phyloP scores from a whole-genome alignment of 2,329 filamentous ascomycete genomes.

The Epichloe scottii region DNA sequence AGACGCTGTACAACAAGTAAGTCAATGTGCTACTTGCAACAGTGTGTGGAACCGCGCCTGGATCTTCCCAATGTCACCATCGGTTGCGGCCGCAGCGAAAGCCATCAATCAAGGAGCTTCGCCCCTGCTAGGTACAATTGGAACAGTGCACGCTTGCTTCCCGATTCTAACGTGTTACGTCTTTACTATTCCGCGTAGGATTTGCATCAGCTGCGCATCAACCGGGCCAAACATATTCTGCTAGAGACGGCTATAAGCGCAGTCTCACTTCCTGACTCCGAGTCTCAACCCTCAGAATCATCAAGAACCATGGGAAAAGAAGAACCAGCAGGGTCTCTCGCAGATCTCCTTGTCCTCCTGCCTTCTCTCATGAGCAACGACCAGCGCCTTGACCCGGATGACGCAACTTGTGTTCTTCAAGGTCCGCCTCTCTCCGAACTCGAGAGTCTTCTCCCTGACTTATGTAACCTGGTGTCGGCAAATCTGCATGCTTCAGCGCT shows the following conservation, averaged over 20 bases:
- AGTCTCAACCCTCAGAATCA: conserved; percentile 4
- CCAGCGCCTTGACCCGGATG: conserved; percentile 22
- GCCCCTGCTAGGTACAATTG: no score
- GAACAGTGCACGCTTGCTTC: no score
- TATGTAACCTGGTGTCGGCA: conserved; percentile 34
- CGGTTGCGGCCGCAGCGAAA: not conserved
- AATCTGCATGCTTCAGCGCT: conserved; percentile 37
- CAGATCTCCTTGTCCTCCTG: conserved; percentile 43
- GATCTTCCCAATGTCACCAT: not conserved
- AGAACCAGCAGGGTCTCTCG: conserved; percentile 29
- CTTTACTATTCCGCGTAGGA: conserved; percentile 23
- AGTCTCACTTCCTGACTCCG: conserved; percentile 21
- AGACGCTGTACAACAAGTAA: conserved; percentile 35
- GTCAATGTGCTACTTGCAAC: conserved; percentile 2
- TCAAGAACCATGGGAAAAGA: conserved; percentile 1
- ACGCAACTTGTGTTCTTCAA: conserved; percentile 32
- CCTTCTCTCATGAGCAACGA: conserved; percentile 32
- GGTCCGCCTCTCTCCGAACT: conserved; percentile 37
- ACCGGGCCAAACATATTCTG: conserved; percentile 36
- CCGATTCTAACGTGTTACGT: not conserved
- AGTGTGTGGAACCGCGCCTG: not conserved
- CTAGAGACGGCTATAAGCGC: conserved; percentile 37
- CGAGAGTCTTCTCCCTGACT: conserved; percentile 31
- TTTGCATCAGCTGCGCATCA: conserved; percentile 35
- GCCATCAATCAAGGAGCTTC: no score